Evolutionary conservation across 2,329 filamentous ascomycete genomes (phyloP).

Genomic region (Trichoderma sp.): DNA sequence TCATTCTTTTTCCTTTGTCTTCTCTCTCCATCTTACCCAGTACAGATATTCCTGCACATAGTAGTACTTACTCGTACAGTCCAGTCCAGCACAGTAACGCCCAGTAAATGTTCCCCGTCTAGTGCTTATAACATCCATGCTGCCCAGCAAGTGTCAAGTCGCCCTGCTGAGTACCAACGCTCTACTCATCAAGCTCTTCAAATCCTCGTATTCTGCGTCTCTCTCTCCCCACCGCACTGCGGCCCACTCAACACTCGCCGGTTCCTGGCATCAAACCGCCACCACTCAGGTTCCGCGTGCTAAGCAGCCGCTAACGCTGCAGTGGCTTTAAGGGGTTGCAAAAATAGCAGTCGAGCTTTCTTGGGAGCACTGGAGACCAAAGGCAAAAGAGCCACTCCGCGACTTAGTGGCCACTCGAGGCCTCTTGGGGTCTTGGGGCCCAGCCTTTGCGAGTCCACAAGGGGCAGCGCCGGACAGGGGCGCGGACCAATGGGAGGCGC

Average conservation of each 20-base stretch:
- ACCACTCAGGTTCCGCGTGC: constrained; percentile 5
- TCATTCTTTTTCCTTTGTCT: background rate
- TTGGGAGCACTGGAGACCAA: too few relatives aligned
- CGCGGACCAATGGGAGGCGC: background rate
- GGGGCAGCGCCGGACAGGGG: constrained; percentile 3
- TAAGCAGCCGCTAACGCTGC: constrained; percentile 17
- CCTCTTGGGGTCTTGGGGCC: background rate
- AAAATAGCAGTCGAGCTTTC: constrained; percentile 7
- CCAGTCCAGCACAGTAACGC: background rate
- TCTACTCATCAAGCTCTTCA: background rate
- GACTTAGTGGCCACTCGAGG: background rate
- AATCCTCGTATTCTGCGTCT: constrained; percentile 9
- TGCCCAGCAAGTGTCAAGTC: background rate
- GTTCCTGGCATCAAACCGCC: constrained; percentile 15
- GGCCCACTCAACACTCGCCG: background rate
- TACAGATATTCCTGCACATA: background rate
- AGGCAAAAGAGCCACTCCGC: background rate
- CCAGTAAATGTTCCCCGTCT: background rate
- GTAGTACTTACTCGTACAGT: too few relatives aligned
- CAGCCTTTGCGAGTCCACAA: background rate
- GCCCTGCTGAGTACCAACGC: background rate
- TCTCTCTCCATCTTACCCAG: background rate
- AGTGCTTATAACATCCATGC: background rate
- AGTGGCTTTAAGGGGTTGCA: constrained; percentile 20
- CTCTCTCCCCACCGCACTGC: background rate